Evolutionary conservation across 2,329 filamentous ascomycete species (phyloP), one percentile per base, ranked within the genome.

Genomic region (Claviceps humidiphila): DNA sequence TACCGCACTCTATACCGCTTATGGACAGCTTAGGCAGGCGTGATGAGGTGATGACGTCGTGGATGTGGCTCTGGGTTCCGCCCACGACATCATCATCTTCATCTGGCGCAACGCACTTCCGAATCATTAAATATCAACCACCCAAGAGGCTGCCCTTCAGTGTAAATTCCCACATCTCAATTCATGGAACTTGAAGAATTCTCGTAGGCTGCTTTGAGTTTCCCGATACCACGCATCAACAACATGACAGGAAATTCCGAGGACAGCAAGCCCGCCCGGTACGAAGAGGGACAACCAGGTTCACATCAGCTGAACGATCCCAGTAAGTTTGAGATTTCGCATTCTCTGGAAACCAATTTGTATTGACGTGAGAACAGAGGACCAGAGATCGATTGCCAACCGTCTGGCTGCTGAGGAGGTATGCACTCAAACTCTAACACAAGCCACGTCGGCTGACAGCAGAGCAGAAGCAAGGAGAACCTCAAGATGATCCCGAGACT

Each of bases 341-440:
- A 30, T 34, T 3, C 5, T 16, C 5, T 13, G 9, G 24, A 30
- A 20, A 20, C 24, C 30, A 34, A 1, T 1, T 22, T 7, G 26
- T 30, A 34, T 8, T 51, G 26, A 51, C 11, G 9, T n/a, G 1
- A 20, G 2, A 22, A 22, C 20, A 81, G 82, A 88, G 77, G 84
- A 88, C 59, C 71, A 86, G 66, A 76, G 84, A 62, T 74, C 81
- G 44, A 86, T 88, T 51, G 80, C 80, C 66, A 88, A 88, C 74
- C 82, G 81, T 60, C 71, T 87, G 30, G 84, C 74, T 24, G 77
- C 78, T 17, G 84, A 83, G 62, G 74, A 77, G 66, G 76, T 71
- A 74, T 52, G 66, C 61, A 17, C 54, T 7, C 7, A 11, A 7
- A 17, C 14, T 11, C 41, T 3, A 24, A 16, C 24, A 22, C 9